Evolutionary conservation across 768 basidiomycete species (phyloP).

Genomic region (Lepiota brunneoincarnata): DNA sequence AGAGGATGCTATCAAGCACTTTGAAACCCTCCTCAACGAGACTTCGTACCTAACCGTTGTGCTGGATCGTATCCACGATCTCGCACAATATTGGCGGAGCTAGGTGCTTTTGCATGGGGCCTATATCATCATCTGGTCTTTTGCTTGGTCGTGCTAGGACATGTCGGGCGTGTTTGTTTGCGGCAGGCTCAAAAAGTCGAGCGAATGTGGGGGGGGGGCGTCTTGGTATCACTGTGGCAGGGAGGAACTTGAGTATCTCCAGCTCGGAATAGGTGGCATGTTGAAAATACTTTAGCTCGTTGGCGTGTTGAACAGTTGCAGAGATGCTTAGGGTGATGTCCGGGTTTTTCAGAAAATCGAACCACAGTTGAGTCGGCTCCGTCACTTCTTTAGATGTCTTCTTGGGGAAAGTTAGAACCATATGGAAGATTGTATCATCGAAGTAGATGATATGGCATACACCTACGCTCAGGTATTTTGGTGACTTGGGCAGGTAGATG

Average conservation of each 20-base stretch:
- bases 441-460: conserved; percentile 13
- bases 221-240: no score
- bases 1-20: conserved; percentile 97
- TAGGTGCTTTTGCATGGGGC: conserved; percentile 26
- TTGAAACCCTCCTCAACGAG: conserved; percentile 90
- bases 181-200: not conserved
- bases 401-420: conserved; percentile 13
- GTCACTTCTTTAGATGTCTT: conserved; percentile 8
- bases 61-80: conserved; percentile 89
- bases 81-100: conserved; percentile 88
- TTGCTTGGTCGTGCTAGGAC: not conserved
- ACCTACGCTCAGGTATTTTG: conserved; percentile 13
- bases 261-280: not conserved
- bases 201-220: not conserved
- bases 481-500: conserved; percentile 13
- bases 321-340: conserved; percentile 2
- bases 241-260: no score
- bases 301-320: conserved; percentile 7
- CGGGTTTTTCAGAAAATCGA: not conserved
- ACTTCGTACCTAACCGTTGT: conserved; percentile 93
- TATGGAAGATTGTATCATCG: conserved; percentile 15
- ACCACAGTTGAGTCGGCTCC: conserved; percentile 3
- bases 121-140: not conserved
- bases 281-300: no score
- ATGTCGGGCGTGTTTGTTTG: not conserved